Evolutionary conservation across 176 grass and related monocot genomes (phyloP).

Genomic region (Oryza rufipogon): DNA sequence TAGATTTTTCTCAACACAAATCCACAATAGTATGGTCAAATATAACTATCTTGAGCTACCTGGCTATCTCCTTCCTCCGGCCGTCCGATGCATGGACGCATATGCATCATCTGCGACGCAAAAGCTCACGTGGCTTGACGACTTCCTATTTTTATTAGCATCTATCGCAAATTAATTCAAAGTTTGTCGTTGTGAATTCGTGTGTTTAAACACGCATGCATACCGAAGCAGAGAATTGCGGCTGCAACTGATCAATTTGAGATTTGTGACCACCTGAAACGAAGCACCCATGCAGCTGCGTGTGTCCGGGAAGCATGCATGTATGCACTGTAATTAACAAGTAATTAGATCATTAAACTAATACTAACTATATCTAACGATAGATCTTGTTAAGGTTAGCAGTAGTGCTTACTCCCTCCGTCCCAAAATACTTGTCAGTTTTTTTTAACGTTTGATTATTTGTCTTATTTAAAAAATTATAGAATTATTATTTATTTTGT

Average conservation of each 20-base stretch:
- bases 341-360: not conserved
- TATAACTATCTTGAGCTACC: not conserved
- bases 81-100: not conserved
- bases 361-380: not conserved
- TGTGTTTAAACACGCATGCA: not conserved
- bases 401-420: too few relatives aligned
- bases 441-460: too few relatives aligned
- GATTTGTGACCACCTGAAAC: not conserved
- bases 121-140: not conserved
- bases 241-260: not conserved
- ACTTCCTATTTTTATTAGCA: not conserved
- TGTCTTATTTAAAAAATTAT: too few relatives aligned
- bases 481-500: too few relatives aligned
- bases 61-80: not conserved
- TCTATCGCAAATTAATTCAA: not conserved
- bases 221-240: not conserved
- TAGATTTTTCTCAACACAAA: not conserved
- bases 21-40: not conserved
- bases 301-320: not conserved
- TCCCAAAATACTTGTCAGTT: too few relatives aligned
- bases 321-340: too few relatives aligned
- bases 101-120: not conserved
- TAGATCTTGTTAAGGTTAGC: too few relatives aligned
- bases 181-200: not conserved
- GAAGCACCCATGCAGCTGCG: not conserved